phyloP scores from a whole-genome alignment of 768 basidiomycete genomes.

The Lactarius vividus region DNA sequence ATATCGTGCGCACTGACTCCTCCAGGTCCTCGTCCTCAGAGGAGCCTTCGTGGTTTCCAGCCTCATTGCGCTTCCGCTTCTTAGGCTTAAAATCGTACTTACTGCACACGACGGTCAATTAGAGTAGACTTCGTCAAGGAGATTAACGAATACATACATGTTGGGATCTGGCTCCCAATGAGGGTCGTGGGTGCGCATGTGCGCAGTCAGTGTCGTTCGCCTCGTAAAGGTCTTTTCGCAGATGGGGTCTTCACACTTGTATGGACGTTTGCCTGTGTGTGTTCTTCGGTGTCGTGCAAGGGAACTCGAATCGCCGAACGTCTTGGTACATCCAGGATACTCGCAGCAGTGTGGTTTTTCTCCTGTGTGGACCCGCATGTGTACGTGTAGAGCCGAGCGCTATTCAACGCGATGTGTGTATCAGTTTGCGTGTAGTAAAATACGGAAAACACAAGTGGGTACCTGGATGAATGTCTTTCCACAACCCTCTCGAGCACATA shows the following conservation, averaged over 20 bases:
- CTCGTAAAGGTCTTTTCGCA: constrained; percentile 89
- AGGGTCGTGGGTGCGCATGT: constrained; percentile 87
- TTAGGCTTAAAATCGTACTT: constrained; percentile 80
- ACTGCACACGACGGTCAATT: constrained; percentile 37
- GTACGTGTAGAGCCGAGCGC: constrained; percentile 88
- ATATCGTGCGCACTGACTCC: constrained; percentile 73
- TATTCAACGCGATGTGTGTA: constrained; percentile 34
- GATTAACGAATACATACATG: constrained; percentile 49
- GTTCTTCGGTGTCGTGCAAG: constrained; percentile 89
- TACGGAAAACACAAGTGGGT: constrained; percentile 26
- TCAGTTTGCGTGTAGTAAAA: constrained; percentile 24
- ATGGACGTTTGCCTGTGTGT: constrained; percentile 82
- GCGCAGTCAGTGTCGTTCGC: constrained; percentile 77
- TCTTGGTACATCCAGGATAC: constrained; percentile 83
- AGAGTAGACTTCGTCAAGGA: neutral
- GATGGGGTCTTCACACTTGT: constrained; percentile 78
- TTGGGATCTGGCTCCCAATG: constrained; percentile 82
- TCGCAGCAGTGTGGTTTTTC: constrained; percentile 92
- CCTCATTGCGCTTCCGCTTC: constrained; percentile 48
- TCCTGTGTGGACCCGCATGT: constrained; percentile 86
- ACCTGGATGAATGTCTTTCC: constrained; percentile 95
- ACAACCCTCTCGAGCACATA: constrained; percentile 67
- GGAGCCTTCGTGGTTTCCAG: constrained; percentile 34
- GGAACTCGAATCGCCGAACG: constrained; percentile 89
- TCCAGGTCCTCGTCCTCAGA: constrained; percentile 59